phyloP scores from a whole-genome alignment of 805 yeast genomes.

The Sugiyamaella qingdaonensis region DNA sequence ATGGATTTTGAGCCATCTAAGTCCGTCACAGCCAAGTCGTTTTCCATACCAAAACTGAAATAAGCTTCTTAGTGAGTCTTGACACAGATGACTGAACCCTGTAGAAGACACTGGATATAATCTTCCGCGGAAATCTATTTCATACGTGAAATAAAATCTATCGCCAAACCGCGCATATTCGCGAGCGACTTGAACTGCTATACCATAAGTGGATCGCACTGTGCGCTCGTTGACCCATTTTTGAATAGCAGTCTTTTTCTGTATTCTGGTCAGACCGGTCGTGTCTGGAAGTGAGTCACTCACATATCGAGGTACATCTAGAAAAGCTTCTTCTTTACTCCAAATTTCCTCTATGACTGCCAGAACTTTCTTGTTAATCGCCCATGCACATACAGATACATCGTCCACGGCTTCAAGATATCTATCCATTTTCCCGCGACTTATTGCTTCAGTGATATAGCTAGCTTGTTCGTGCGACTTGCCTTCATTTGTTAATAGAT shows the following conservation, averaged over 20 bases:
- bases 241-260: not conserved
- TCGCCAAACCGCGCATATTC: slow-evolving; percentile 61
- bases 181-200: slow-evolving; percentile 74
- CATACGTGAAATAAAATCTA: slow-evolving; percentile 55
- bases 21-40: slow-evolving; percentile 47
- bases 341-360: slow-evolving; percentile 69
- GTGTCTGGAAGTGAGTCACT: slow-evolving; percentile 32
- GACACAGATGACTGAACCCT: slow-evolving; percentile 56
- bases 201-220: slow-evolving; percentile 2
- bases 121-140: slow-evolving; percentile 59
- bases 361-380: slow-evolving; percentile 69
- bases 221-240: slow-evolving; percentile 4
- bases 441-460: slow-evolving; percentile 77
- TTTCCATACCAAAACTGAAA: slow-evolving; percentile 58
- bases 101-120: slow-evolving; percentile 56
- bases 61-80: slow-evolving; percentile 53
- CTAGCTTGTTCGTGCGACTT: slow-evolving; percentile 85
- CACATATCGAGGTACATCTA: slow-evolving; percentile 53
- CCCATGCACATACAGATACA: slow-evolving; percentile 85
- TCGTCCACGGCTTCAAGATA: slow-evolving; percentile 80
- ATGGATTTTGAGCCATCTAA: slow-evolving; percentile 58
- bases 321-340: slow-evolving; percentile 73
- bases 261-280: not conserved
- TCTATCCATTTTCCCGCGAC: slow-evolving; percentile 54
- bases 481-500: slow-evolving; percentile 34